Evolutionary conservation across 1,284 basidiomycete species (phyloP).

Genomic region (Cryptococcus sp.): DNA sequence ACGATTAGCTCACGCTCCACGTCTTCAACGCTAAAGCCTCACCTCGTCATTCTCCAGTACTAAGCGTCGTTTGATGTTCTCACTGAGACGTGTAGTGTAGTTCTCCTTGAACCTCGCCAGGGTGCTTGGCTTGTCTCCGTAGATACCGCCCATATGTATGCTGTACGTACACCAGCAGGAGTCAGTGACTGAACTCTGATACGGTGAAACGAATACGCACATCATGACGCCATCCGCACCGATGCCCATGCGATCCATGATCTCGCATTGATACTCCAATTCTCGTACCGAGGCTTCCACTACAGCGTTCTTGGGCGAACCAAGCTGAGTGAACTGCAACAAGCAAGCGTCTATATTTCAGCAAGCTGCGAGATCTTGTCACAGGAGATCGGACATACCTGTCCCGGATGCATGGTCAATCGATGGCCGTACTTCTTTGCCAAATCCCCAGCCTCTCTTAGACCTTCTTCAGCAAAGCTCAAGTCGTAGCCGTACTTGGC

Average conservation of each 20-base stretch:
- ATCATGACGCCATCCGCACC: conserved; percentile 51
- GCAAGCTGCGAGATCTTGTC: background rate
- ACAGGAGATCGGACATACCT: conserved; percentile 51
- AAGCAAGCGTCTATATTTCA: background rate
- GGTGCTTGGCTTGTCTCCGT: conserved; percentile 73
- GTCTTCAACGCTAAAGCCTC: conserved; percentile 1
- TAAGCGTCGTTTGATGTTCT: conserved; percentile 68
- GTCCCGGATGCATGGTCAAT: conserved; percentile 82
- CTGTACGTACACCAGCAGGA: conserved; percentile 9
- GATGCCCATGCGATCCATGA: conserved; percentile 77
- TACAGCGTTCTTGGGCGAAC: conserved; percentile 72
- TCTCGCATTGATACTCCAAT: conserved; percentile 78
- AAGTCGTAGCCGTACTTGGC: conserved; percentile 75
- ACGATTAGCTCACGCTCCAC: background rate
- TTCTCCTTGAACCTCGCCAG: conserved; percentile 72
- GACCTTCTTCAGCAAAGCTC: conserved; percentile 47
- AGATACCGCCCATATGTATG: conserved; percentile 66
- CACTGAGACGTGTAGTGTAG: conserved; percentile 63
- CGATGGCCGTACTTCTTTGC: conserved; percentile 77
- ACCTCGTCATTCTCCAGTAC: conserved; percentile 93
- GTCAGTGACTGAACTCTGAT: background rate
- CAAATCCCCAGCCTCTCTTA: conserved; percentile 64
- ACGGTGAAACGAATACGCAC: conserved; percentile 14
- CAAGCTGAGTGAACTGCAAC: conserved; percentile 72
- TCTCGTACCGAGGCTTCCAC: conserved; percentile 75